Evolutionary conservation across 2,329 filamentous ascomycete genomes (phyloP).

Genomic region (Phialemoniopsis sp.): DNA sequence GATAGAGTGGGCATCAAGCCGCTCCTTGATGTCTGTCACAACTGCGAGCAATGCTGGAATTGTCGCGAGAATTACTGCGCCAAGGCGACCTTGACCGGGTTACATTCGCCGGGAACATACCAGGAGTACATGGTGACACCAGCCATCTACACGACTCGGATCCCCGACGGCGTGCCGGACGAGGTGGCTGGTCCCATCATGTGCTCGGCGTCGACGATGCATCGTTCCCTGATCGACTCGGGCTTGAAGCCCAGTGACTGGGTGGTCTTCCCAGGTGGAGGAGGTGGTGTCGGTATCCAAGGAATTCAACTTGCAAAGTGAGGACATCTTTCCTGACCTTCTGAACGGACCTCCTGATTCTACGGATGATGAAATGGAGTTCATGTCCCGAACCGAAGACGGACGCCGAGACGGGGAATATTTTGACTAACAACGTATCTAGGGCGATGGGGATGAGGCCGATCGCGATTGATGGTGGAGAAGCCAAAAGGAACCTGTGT

Average conservation of each 20-base stretch:
- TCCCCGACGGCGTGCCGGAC: constrained; percentile 42
- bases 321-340: not conserved
- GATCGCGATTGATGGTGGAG: constrained; percentile 50
- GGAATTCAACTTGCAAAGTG: constrained; percentile 44
- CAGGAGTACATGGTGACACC: constrained; percentile 56
- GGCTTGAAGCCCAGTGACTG: constrained; percentile 45
- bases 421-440: not conserved
- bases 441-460: constrained; percentile 51
- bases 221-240: constrained; percentile 49
- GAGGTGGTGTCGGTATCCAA: constrained; percentile 53
- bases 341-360: too few relatives aligned
- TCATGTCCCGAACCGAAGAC: too few relatives aligned
- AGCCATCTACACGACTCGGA: constrained; percentile 46
- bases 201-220: constrained; percentile 55
- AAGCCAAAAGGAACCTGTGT: constrained; percentile 37
- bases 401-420: too few relatives aligned
- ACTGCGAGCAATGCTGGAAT: constrained; percentile 26
- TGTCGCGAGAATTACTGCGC: constrained; percentile 27
- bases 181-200: constrained; percentile 55
- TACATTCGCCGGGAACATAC: constrained; percentile 38
- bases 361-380: too few relatives aligned
- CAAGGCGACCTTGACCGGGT: constrained; percentile 7
- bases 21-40: constrained; percentile 21
- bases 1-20: constrained; percentile 34
- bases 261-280: constrained; percentile 50